phyloP scores from a whole-genome alignment of 768 basidiomycete genomes.

The Mycena capillaripes region DNA sequence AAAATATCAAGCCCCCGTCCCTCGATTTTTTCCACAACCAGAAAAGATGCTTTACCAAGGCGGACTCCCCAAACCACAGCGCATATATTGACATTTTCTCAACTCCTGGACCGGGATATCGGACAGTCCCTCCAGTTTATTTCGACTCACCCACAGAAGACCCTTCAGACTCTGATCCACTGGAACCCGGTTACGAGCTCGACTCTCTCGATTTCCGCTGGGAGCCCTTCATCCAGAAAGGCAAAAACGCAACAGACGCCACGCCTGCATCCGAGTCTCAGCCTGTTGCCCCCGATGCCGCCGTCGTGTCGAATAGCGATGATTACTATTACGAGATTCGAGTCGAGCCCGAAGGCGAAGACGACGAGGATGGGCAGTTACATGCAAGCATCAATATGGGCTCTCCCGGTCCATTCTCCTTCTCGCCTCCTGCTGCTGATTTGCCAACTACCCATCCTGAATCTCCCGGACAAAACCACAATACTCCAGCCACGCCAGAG shows the following conservation, averaged over 20 bases:
- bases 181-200: conserved; percentile 52
- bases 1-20: not conserved
- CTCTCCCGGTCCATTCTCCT: conserved; percentile 46
- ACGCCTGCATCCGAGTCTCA: not conserved
- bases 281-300: not conserved
- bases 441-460: not conserved
- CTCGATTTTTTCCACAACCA: conserved; percentile 23
- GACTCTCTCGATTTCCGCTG: conserved; percentile 69
- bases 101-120: conserved; percentile 64
- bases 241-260: conserved; percentile 31
- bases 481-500: conserved; percentile 21
- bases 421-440: conserved; percentile 40
- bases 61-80: conserved; percentile 8
- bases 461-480: not conserved
- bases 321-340: conserved; percentile 32
- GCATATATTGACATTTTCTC: conserved; percentile 45
- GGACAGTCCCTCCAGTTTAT: conserved; percentile 54
- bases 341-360: conserved; percentile 31
- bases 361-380: conserved; percentile 28
- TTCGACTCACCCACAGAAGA: conserved; percentile 69
- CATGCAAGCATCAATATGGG: conserved; percentile 25
- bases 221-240: conserved; percentile 64
- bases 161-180: conserved; percentile 56
- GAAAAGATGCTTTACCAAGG: conserved; percentile 32
- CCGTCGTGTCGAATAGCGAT: conserved; percentile 21